A percentile compares a stretch with the other conserved stretches of the same genome.
Conservation (phyloP, 129 eudicot species). For the Pulicaria dysenterica region DNA sequence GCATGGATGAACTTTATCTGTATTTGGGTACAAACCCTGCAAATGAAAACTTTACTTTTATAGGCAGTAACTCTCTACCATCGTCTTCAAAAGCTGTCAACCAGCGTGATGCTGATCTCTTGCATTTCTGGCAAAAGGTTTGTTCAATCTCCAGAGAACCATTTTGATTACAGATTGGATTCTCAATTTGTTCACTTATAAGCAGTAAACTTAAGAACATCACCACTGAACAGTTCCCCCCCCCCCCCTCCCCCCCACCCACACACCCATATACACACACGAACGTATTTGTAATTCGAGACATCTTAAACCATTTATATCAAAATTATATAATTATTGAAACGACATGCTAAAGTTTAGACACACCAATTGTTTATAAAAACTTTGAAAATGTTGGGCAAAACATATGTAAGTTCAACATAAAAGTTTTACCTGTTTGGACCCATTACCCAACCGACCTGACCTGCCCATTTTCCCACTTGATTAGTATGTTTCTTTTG, state of each 20-base stretch:
- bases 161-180: background rate
- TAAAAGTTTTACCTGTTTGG: no score
- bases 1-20: constrained; percentile 54
- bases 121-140: constrained; percentile 94
- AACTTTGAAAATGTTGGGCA: background rate
- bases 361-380: background rate
- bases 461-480: background rate
- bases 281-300: background rate
- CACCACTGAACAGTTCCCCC: no score
- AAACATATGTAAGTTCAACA: background rate
- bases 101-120: constrained; percentile 93
- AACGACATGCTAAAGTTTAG: background rate
- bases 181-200: background rate
- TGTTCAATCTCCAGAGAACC: background rate
- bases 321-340: background rate
- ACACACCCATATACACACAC: background rate
- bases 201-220: background rate
- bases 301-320: background rate
- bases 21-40: constrained; percentile 89
- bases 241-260: no score
- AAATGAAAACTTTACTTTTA: constrained; percentile 62
- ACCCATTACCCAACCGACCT: no score
- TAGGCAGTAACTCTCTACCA: constrained; percentile 47
- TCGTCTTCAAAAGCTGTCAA: constrained; percentile 67
- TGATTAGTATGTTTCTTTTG: background rate